phyloP scores from a whole-genome alignment of 2,329 filamentous ascomycete species.

The Aspergillus melleus region DNA sequence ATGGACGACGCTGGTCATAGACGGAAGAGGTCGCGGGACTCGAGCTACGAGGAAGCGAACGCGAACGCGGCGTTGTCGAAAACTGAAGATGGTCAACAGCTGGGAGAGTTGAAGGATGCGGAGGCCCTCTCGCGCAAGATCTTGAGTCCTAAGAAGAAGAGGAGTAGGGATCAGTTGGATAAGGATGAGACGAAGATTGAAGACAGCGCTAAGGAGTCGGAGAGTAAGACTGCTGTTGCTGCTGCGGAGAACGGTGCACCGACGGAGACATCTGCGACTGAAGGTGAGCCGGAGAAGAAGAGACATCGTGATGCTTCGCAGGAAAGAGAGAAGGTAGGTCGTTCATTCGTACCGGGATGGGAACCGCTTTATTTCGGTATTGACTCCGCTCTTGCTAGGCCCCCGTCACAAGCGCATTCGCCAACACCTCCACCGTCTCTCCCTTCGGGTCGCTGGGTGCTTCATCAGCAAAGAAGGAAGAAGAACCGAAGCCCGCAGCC shows the following conservation, averaged over 20 bases:
- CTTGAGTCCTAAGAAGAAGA: slow-evolving; percentile 44
- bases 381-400: slow-evolving; percentile 20
- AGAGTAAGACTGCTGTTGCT: slow-evolving; percentile 11
- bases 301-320: slow-evolving; percentile 44
- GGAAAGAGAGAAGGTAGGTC: slow-evolving; percentile 28
- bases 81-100: neutral
- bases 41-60: slow-evolving; percentile 32
- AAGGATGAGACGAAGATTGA: slow-evolving; percentile 30
- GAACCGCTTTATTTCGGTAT: neutral
- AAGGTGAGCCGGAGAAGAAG: slow-evolving; percentile 45
- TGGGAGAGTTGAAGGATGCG: slow-evolving; percentile 13
- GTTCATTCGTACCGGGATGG: slow-evolving; percentile 20
- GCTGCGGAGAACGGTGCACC: slow-evolving; percentile 11
- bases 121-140: slow-evolving; percentile 22
- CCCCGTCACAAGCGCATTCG: slow-evolving; percentile 41
- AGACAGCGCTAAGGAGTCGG: slow-evolving; percentile 15
- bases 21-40: slow-evolving; percentile 47
- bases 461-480: slow-evolving; percentile 24
- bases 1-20: slow-evolving; percentile 32
- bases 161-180: slow-evolving; percentile 45
- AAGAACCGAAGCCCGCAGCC: slow-evolving; percentile 26
- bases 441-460: slow-evolving; percentile 41
- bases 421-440: slow-evolving; percentile 44
- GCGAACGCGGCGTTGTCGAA: neutral
- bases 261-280: slow-evolving; percentile 16